Evolutionary conservation across 139 green algal species (phyloP).

Genomic region (Picochlorum sp.): DNA sequence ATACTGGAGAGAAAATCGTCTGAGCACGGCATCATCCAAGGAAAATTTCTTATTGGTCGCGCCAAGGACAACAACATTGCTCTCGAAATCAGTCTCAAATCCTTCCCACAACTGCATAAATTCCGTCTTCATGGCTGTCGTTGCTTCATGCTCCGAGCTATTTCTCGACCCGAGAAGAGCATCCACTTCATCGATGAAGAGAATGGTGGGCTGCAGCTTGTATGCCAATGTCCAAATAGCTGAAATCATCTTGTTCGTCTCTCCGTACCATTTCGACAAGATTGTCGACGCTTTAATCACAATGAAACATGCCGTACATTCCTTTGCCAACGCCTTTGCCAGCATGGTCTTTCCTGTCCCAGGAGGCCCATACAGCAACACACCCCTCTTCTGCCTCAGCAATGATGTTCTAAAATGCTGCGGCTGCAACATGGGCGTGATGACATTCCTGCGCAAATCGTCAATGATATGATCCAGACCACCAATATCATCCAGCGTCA

Average conservation of each 20-base stretch:
- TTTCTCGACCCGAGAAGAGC: slow-evolving; percentile 74
- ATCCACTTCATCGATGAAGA: slow-evolving; percentile 98
- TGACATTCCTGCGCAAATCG: slow-evolving; percentile 54
- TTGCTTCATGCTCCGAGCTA: slow-evolving; percentile 81
- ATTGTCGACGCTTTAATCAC: slow-evolving; percentile 76
- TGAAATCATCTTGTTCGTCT: slow-evolving; percentile 79
- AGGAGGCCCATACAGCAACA: slow-evolving; percentile 87
- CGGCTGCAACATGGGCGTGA: slow-evolving; percentile 69
- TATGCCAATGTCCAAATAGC: slow-evolving; percentile 77
- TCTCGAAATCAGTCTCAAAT: slow-evolving; percentile 53
- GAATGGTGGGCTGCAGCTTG: slow-evolving; percentile 90
- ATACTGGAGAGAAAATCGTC: slow-evolving; percentile 64
- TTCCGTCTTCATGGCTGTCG: slow-evolving; percentile 83
- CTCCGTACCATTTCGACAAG: slow-evolving; percentile 93
- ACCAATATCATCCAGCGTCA: slow-evolving; percentile 69
- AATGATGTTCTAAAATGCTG: slow-evolving; percentile 70
- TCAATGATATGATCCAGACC: slow-evolving; percentile 65
- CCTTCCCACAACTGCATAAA: slow-evolving; percentile 97
- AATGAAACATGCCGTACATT: slow-evolving; percentile 87
- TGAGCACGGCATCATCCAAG: slow-evolving; percentile 65
- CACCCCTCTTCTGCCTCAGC: slow-evolving; percentile 67
- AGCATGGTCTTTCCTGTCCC: slow-evolving; percentile 92
- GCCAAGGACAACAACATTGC: slow-evolving; percentile 72
- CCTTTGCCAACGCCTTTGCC: slow-evolving; percentile 84
- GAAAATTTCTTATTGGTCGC: slow-evolving; percentile 77